Evolutionary conservation across 495 filamentous ascomycete species (phyloP).

Genomic region (Darksidea phi): DNA sequence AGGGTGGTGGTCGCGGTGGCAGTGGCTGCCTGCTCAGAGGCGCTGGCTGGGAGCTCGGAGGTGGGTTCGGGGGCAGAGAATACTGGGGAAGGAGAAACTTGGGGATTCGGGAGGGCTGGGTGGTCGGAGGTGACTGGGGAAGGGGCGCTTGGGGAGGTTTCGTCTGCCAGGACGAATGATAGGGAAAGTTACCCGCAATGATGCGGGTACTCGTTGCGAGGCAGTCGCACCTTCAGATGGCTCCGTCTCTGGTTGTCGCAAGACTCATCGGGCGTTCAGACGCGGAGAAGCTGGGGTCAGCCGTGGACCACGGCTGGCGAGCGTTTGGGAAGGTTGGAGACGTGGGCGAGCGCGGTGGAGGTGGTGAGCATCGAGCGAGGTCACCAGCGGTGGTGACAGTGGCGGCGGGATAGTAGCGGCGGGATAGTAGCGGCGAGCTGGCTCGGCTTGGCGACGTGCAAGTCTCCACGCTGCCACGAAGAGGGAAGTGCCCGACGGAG

Average conservation of each 20-base stretch:
- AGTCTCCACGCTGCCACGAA: not conserved
- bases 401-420: no score
- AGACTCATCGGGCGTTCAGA: constrained; percentile 15
- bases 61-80: constrained; percentile 40
- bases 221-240: constrained; percentile 16
- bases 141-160: constrained; percentile 48
- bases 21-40: constrained; percentile 23
- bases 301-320: not conserved
- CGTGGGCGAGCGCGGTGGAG: constrained; percentile 5
- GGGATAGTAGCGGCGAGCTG: no score
- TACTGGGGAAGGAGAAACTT: constrained; percentile 43
- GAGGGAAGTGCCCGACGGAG: constrained; percentile 1
- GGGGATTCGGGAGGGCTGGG: constrained; percentile 49
- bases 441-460: no score
- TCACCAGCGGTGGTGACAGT: no score
- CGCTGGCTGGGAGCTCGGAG: constrained; percentile 33
- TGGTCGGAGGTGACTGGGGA: constrained; percentile 61
- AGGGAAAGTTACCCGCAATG: constrained; percentile 22
- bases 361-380: not conserved
- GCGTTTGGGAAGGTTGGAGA: not conserved
- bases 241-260: constrained; percentile 5
- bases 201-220: constrained; percentile 24
- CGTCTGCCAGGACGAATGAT: constrained; percentile 64
- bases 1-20: constrained; percentile 25
- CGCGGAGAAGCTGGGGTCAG: constrained; percentile 15